phyloP scores from a whole-genome alignment of 305 asterid genomes.

The Euphrasia arctica region DNA sequence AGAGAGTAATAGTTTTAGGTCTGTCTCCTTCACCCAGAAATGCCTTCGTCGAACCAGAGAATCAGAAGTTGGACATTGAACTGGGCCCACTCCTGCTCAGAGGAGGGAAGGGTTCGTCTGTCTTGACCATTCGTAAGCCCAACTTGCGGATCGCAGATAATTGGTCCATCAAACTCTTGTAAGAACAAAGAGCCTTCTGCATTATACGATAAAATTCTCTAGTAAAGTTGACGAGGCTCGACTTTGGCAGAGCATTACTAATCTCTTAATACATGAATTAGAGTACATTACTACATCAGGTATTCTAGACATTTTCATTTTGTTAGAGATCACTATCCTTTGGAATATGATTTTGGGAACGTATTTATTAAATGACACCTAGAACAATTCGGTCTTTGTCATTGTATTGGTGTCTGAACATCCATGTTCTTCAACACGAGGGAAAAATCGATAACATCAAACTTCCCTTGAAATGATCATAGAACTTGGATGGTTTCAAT shows the following conservation, averaged over 20 bases:
- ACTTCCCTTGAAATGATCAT: no score
- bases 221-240: neutral
- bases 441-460: no score
- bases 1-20: slow-evolving; percentile 76
- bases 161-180: slow-evolving; percentile 74
- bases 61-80: slow-evolving; percentile 54
- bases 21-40: slow-evolving; percentile 46
- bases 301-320: neutral
- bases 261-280: neutral
- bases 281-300: neutral
- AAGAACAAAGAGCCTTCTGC: slow-evolving; percentile 16
- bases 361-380: neutral
- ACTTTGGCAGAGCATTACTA: neutral
- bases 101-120: slow-evolving; percentile 41
- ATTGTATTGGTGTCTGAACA: no score
- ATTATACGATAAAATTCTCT: neutral
- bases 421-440: no score
- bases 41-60: slow-evolving; percentile 63
- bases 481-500: no score
- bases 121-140: slow-evolving; percentile 84
- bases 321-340: neutral
- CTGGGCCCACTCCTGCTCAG: slow-evolving; percentile 61
- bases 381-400: no score
- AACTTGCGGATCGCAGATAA: slow-evolving; percentile 59
- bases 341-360: neutral